Percentiles rank a stretch among this genome's conserved stretches.
Evolutionary conservation across 768 basidiomycete species (phyloP).

Genomic region (Naematelia aurantialba): DNA sequence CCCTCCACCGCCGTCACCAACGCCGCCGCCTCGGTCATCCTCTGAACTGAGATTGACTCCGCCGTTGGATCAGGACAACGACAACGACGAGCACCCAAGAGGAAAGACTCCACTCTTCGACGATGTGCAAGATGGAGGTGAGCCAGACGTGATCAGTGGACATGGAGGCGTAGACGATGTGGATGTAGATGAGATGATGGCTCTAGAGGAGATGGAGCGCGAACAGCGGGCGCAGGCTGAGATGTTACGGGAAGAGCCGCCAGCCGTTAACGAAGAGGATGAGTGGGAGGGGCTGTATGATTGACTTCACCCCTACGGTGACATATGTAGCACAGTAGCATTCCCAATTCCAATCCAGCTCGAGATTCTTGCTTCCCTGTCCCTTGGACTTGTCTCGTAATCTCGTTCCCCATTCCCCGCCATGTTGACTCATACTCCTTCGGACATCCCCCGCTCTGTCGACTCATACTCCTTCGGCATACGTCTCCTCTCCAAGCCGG

Average conservation of each 20-base stretch:
- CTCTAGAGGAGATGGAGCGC: conserved; percentile 68
- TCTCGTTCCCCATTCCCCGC: no score
- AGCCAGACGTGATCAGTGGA: not conserved
- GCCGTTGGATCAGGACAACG: conserved; percentile 27
- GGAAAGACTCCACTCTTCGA: conserved; percentile 4
- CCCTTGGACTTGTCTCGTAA: no score
- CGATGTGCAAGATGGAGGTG: not conserved
- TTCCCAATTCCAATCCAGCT: no score
- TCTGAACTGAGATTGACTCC: conserved; percentile 19
- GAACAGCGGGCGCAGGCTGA: conserved; percentile 51
- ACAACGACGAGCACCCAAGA: not conserved
- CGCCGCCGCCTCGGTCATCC: conserved; percentile 22
- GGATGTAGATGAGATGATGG: conserved; percentile 49
- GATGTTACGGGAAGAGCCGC: conserved; percentile 11
- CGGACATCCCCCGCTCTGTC: not conserved
- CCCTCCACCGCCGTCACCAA: conserved; percentile 25
- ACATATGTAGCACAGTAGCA: no score
- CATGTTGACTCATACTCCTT: no score
- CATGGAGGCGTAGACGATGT: conserved; percentile 10
- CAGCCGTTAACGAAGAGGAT: conserved; percentile 27
- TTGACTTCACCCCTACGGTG: conserved; percentile 7
- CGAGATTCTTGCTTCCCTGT: no score
- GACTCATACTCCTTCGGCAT: not conserved
- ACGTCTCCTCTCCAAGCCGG: conserved; percentile 18
- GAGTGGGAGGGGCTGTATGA: conserved; percentile 46